Conservation (phyloP, 192 early-diverging fungal species). For the Linnemannia schmuckeri region DNA sequence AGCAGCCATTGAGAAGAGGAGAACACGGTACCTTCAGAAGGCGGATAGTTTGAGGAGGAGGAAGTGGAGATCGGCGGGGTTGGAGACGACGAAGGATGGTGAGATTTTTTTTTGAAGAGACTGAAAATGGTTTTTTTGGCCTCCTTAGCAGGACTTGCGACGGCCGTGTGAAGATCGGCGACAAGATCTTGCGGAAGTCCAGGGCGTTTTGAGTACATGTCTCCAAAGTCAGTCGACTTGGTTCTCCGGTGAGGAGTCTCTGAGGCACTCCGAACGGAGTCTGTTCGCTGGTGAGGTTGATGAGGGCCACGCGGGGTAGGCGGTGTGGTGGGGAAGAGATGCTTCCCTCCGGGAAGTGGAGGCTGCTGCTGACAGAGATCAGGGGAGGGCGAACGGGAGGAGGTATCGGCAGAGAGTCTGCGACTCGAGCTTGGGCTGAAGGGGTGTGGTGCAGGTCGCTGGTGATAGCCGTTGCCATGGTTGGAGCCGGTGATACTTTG, state of each 20-base stretch:
- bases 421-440: constrained; percentile 31
- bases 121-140: constrained; percentile 44
- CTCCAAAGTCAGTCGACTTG: constrained; percentile 41
- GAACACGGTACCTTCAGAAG: constrained; percentile 6
- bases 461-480: constrained; percentile 13
- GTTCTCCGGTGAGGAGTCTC: constrained; percentile 38
- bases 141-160: constrained; percentile 37
- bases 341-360: constrained; percentile 3
- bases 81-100: constrained; percentile 1
- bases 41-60: constrained; percentile 6
- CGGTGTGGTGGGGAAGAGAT: constrained; percentile 29
- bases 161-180: constrained; percentile 4
- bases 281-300: constrained; percentile 29
- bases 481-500: constrained; percentile 4
- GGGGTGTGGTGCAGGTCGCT: constrained; percentile 15
- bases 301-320: constrained; percentile 15
- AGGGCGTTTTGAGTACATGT: constrained; percentile 31
- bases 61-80: neutral
- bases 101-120: constrained; percentile 44
- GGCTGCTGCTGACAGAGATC: constrained; percentile 16
- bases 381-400: constrained; percentile 43
- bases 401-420: constrained; percentile 37
- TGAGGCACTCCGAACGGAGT: constrained; percentile 9
- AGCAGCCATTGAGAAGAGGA: too few species aligned
- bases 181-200: constrained; percentile 24